Evolutionary conservation across 345 rosid species (phyloP).

Genomic region (Populus euphratica): DNA sequence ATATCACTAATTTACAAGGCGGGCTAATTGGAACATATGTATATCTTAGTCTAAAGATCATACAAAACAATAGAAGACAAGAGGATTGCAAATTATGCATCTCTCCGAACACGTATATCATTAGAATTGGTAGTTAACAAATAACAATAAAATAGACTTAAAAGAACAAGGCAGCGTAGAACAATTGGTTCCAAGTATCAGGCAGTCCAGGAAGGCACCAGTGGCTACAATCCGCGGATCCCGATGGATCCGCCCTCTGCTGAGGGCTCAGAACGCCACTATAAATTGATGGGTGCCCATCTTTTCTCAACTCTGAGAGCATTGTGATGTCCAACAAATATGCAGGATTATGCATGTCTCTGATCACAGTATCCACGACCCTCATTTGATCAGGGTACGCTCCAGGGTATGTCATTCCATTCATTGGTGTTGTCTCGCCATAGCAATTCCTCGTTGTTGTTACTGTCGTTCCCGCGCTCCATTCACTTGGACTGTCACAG

Average conservation of each 20-base stretch:
- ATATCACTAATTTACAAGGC: not conserved
- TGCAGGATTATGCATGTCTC: constrained; percentile 49
- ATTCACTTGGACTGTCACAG: constrained; percentile 62
- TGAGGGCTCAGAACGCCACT: constrained; percentile 67
- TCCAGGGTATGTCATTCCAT: constrained; percentile 51
- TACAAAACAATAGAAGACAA: constrained; percentile 12
- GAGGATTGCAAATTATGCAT: not conserved
- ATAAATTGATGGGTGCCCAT: constrained; percentile 92
- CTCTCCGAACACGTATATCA: not conserved
- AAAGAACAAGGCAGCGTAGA: constrained; percentile 60
- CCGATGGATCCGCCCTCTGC: constrained; percentile 59
- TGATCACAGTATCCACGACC: constrained; percentile 54
- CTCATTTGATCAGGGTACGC: constrained; percentile 65
- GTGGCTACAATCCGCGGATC: constrained; percentile 94
- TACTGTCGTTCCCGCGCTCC: constrained; percentile 49
- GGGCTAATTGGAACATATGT: not conserved
- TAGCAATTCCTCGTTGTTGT: constrained; percentile 56
- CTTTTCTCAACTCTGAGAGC: constrained; percentile 85
- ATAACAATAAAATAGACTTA: constrained; percentile 4
- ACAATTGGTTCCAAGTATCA: constrained; percentile 87
- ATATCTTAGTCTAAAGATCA: not conserved
- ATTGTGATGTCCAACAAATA: constrained; percentile 71
- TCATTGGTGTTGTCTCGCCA: constrained; percentile 66
- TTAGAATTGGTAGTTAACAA: not conserved
- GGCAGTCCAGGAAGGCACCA: constrained; percentile 99